phyloP scores from a whole-genome alignment of 257 asterid species.

The Solanum boliviense region DNA sequence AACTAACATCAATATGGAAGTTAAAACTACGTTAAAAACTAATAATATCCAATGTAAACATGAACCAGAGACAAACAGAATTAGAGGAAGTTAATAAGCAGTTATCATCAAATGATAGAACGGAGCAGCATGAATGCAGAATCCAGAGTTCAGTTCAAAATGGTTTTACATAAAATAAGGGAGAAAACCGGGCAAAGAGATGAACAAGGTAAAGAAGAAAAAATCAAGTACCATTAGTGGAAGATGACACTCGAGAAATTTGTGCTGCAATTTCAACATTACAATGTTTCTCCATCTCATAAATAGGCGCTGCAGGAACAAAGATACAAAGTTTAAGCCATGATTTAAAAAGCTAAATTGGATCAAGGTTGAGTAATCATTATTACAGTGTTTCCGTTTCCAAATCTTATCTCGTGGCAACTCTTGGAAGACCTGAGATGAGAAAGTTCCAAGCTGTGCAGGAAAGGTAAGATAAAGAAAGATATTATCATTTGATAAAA shows the following conservation, averaged over 20 bases:
- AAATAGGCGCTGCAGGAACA: conserved; percentile 71
- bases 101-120: not conserved
- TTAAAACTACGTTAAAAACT: not conserved
- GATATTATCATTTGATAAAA: not conserved
- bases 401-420: conserved; percentile 87
- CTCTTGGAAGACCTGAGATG: conserved; percentile 97
- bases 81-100: not conserved
- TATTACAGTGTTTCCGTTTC: conserved; percentile 81
- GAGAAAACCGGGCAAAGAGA: not conserved
- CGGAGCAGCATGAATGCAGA: not conserved
- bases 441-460: conserved; percentile 90
- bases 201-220: not conserved
- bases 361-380: not conserved
- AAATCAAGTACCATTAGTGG: conserved; percentile 53
- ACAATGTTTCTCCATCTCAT: conserved; percentile 96
- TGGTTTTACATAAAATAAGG: not conserved
- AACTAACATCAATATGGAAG: not conserved
- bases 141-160: not conserved
- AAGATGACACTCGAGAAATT: conserved; percentile 56
- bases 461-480: not conserved
- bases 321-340: conserved; percentile 13
- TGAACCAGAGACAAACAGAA: not conserved
- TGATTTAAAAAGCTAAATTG: not conserved
- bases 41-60: not conserved
- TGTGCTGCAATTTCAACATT: conserved; percentile 95